phyloP scores from a whole-genome alignment of 192 early-diverging fungal genomes.

The Anaeromyces robustus region DNA sequence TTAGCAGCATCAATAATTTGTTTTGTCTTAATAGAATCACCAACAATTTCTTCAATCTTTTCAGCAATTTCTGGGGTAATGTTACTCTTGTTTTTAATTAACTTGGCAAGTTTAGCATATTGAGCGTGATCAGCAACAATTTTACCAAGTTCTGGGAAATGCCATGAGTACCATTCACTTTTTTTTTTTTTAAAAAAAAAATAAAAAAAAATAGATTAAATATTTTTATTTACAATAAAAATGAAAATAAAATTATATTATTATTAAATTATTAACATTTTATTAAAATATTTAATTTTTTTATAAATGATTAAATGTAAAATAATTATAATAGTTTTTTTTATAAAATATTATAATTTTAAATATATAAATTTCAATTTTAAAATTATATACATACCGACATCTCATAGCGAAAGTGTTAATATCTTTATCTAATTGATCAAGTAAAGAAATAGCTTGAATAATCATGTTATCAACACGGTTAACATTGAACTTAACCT shows the following conservation, averaged over 20 bases:
- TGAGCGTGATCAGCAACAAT: slow-evolving; percentile 84
- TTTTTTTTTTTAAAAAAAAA: neutral
- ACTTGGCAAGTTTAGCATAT: slow-evolving; percentile 77
- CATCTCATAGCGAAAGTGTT: slow-evolving; percentile 95
- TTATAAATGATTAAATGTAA: neutral
- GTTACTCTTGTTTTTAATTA: slow-evolving; percentile 84
- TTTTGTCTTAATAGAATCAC: slow-evolving; percentile 64
- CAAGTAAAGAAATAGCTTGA: slow-evolving; percentile 90
- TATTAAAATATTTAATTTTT: neutral
- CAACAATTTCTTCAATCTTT: slow-evolving; percentile 62
- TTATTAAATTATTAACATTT: neutral
- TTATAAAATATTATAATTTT: no score
- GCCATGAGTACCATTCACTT: slow-evolving; percentile 99
- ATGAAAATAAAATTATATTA: neutral
- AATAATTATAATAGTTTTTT: no score
- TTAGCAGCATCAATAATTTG: slow-evolving; percentile 86
- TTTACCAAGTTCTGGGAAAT: slow-evolving; percentile 97
- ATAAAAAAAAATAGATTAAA: no score
- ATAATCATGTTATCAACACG: slow-evolving; percentile 99
- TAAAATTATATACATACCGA: slow-evolving; percentile 23
- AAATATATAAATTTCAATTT: neutral
- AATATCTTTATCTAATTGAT: slow-evolving; percentile 96
- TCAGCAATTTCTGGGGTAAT: slow-evolving; percentile 57
- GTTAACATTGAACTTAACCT: slow-evolving; percentile 99
- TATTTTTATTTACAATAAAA: no score